phyloP scores from a whole-genome alignment of 2,329 filamentous ascomycete genomes.

The Diaporthe vexans region DNA sequence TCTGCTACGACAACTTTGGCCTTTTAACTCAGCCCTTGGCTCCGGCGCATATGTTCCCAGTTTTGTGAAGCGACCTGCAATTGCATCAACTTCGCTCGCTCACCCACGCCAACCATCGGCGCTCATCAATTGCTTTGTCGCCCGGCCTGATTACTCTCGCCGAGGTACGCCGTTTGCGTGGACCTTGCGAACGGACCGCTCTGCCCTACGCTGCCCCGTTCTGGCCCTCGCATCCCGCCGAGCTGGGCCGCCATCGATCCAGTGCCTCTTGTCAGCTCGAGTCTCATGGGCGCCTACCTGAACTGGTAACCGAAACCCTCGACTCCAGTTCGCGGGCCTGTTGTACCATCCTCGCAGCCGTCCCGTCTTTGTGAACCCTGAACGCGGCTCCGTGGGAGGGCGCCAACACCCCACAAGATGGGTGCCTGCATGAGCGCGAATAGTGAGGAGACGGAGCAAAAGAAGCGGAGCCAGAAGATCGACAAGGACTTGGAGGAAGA shows the following conservation, averaged over 20 bases:
- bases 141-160: slow-evolving; percentile 11
- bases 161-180: slow-evolving; percentile 22
- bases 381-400: slow-evolving; percentile 41
- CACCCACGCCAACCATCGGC: slow-evolving; percentile 26
- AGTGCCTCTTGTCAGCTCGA: slow-evolving; percentile 8
- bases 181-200: slow-evolving; percentile 24
- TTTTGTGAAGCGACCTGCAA: slow-evolving; percentile 29
- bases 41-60: slow-evolving; percentile 31
- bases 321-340: slow-evolving; percentile 25
- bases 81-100: slow-evolving; percentile 19
- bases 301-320: slow-evolving; percentile 27
- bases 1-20: slow-evolving; percentile 18
- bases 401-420: slow-evolving; percentile 69
- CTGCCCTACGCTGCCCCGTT: slow-evolving; percentile 3
- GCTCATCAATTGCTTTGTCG: slow-evolving; percentile 29
- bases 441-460: slow-evolving; percentile 89
- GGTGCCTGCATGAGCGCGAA: slow-evolving; percentile 93
- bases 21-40: slow-evolving; percentile 32
- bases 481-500: slow-evolving; percentile 95
- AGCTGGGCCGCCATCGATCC: slow-evolving; percentile 10
- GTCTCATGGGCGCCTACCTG: slow-evolving; percentile 39
- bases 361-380: slow-evolving; percentile 37
- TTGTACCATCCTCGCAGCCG: slow-evolving; percentile 31
- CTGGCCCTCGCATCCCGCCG: slow-evolving; percentile 6
- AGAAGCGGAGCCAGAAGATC: slow-evolving; percentile 96